Evolutionary conservation across 805 yeast species (phyloP).

Genomic region (Kluyveromyces dobzhanskii): DNA sequence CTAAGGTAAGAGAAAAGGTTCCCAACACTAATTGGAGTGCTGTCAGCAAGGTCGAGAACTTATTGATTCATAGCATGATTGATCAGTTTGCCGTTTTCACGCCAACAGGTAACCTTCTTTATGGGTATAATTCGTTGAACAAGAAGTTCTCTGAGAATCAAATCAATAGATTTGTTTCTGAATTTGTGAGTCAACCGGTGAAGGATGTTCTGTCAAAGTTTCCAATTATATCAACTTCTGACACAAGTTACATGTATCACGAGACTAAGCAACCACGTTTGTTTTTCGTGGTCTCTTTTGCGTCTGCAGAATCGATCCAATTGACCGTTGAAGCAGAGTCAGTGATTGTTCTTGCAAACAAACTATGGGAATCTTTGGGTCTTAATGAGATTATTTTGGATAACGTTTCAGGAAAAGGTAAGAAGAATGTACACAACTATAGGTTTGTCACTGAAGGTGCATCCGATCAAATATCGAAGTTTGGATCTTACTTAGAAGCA

Average conservation of each 20-base stretch:
- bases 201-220: constrained; percentile 13
- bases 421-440: constrained; percentile 23
- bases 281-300: constrained; percentile 35
- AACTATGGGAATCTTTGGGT: constrained; percentile 30
- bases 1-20: too few relatives aligned
- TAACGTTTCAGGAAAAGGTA: constrained; percentile 26
- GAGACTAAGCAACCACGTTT: constrained; percentile 28
- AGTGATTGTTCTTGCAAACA: constrained; percentile 31
- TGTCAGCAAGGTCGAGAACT: too few relatives aligned
- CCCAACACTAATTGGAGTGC: too few relatives aligned
- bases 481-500: constrained; percentile 30
- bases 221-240: constrained; percentile 8
- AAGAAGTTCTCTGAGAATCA: constrained; percentile 24
- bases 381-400: constrained; percentile 23
- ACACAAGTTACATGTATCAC: constrained; percentile 17
- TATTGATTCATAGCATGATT: constrained; percentile 14
- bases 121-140: constrained; percentile 21
- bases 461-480: constrained; percentile 31
- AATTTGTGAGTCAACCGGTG: constrained; percentile 19
- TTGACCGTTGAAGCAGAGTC: constrained; percentile 38
- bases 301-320: constrained; percentile 31
- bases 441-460: constrained; percentile 23
- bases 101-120: constrained; percentile 24
- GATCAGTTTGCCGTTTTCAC: constrained; percentile 28
- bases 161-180: constrained; percentile 22